Conservation (phyloP, 768 basidiomycete genomes). For the Lactarius indigo region DNA sequence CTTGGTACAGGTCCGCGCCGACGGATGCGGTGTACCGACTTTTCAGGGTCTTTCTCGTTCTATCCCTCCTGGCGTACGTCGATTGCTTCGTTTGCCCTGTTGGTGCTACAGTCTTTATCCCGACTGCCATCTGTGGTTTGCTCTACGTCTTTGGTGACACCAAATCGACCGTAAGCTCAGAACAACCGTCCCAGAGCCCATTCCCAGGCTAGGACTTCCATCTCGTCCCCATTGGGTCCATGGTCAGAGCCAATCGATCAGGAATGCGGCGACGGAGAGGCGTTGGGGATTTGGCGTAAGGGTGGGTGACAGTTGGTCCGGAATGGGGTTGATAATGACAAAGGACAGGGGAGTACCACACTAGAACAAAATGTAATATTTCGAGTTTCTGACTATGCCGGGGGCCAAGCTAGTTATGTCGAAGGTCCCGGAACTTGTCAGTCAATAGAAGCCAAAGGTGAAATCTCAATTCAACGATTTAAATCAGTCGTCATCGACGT, state of each 20-base stretch:
- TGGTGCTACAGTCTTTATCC: not conserved
- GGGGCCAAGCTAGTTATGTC: not conserved
- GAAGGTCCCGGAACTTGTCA: not conserved
- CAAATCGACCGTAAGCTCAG: not conserved
- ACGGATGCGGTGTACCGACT: not conserved
- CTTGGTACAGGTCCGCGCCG: too few species aligned
- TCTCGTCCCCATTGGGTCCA: too few species aligned
- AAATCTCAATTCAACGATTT: not conserved
- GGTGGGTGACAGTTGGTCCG: not conserved
- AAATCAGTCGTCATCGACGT: not conserved
- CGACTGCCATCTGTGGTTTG: not conserved
- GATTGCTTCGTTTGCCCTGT: not conserved
- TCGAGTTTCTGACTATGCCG: not conserved
- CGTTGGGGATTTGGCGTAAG: not conserved
- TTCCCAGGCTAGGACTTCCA: too few species aligned
- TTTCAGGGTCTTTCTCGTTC: constrained; percentile 2
- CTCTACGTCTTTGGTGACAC: not conserved
- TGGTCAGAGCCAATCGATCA: too few species aligned
- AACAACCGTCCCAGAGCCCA: too few species aligned
- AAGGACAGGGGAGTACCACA: not conserved
- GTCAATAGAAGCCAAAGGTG: not conserved
- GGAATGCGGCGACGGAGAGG: too few species aligned
- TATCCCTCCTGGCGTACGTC: constrained; percentile 2
- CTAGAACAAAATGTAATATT: not conserved
- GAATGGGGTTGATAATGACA: not conserved